phyloP scores from a whole-genome alignment of 257 asterid species.

The Solanum corneliomulleri region DNA sequence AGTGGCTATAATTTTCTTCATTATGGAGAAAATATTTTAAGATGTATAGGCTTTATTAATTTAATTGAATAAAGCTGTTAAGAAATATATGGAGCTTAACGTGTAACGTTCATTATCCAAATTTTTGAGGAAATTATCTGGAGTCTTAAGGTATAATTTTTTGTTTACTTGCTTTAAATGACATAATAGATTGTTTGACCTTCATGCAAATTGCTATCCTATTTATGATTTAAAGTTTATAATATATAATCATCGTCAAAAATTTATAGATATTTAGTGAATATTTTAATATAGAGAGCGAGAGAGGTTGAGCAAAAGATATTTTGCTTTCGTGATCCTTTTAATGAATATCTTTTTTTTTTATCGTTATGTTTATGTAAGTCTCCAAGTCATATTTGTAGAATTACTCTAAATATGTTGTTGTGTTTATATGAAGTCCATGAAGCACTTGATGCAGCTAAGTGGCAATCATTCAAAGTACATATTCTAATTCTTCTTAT shows the following conservation, averaged over 20 bases:
- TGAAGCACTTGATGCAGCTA: neutral
- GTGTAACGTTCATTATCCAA: neutral
- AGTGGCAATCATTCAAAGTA: neutral
- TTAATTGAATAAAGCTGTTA: neutral
- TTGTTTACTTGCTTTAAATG: neutral
- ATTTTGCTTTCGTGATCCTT: neutral
- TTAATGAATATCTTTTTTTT: neutral
- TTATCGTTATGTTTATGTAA: neutral
- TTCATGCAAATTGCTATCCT: neutral
- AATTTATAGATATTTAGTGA: neutral
- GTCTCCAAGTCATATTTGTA: accelerated
- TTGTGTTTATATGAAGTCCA: neutral
- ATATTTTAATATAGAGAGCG: neutral
- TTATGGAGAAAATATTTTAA: neutral
- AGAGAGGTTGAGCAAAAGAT: neutral
- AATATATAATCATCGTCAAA: neutral
- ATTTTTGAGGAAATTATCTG: neutral
- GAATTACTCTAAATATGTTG: too few species aligned
- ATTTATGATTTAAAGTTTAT: neutral
- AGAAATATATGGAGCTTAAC: neutral
- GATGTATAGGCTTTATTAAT: neutral
- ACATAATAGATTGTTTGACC: neutral
- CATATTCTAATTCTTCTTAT: too few species aligned
- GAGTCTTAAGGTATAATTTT: neutral
- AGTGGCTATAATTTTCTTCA: neutral